Evolutionary conservation across 345 rosid species (phyloP).

Genomic region (Lepidium didymum): DNA sequence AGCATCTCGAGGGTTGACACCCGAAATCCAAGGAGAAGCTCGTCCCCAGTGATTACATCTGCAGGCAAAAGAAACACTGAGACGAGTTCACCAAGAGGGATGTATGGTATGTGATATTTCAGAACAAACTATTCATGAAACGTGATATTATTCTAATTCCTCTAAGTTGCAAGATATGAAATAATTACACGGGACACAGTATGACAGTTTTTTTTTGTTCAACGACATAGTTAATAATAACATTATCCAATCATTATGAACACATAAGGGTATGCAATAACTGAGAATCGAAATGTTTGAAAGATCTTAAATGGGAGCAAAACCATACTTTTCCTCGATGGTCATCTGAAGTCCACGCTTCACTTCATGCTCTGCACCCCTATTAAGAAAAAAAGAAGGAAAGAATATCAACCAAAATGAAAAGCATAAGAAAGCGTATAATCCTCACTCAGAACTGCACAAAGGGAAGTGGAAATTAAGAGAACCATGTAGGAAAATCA

Average conservation of each 20-base stretch:
- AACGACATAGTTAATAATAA: neutral
- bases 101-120: neutral
- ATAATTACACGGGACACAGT: neutral
- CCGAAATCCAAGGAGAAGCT: conserved; percentile 87
- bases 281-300: neutral
- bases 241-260: neutral
- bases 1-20: conserved; percentile 74
- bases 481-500: conserved; percentile 7
- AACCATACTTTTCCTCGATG: conserved; percentile 67
- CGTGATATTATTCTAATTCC: neutral
- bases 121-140: neutral
- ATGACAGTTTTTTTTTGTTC: no score
- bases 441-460: neutral
- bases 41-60: conserved; percentile 67
- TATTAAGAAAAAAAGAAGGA: conserved; percentile 14
- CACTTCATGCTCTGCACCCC: conserved; percentile 40
- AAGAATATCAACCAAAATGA: neutral
- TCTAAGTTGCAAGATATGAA: neutral
- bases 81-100: neutral
- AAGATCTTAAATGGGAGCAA: neutral
- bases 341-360: conserved; percentile 53
- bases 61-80: conserved; percentile 8
- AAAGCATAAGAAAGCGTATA: neutral
- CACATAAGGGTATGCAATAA: neutral
- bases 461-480: neutral